Conservation (phyloP, 805 yeast genomes). For the Ogataea neopini region DNA sequence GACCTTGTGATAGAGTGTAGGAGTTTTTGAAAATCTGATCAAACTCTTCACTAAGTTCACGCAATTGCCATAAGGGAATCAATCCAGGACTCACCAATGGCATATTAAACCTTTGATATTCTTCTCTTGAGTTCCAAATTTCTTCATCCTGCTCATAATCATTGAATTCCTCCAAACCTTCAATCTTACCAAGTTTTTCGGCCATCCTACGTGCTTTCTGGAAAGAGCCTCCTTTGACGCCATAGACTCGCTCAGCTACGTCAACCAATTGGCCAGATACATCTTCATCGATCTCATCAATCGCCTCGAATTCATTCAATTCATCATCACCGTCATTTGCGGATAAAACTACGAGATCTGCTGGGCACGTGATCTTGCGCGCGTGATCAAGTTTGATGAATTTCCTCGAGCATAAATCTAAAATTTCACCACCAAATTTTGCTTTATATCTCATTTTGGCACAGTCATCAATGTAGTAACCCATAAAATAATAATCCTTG, state of each 20-base stretch:
- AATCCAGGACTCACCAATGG: slow-evolving; percentile 53
- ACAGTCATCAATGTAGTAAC: slow-evolving; percentile 79
- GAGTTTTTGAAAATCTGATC: slow-evolving; percentile 8
- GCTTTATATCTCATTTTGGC: slow-evolving; percentile 80
- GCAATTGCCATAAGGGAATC: slow-evolving; percentile 47
- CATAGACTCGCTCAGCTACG: slow-evolving; percentile 42
- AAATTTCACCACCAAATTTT: slow-evolving; percentile 72
- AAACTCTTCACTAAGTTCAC: slow-evolving; percentile 36
- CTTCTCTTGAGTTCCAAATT: slow-evolving; percentile 14
- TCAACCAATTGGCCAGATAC: slow-evolving; percentile 7
- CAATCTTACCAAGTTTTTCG: slow-evolving; percentile 1
- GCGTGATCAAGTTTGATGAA: slow-evolving; percentile 42
- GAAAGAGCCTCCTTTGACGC: slow-evolving; percentile 35
- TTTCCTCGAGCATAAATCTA: slow-evolving; percentile 53
- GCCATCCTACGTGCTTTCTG: slow-evolving; percentile 12
- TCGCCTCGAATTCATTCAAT: slow-evolving; percentile 5
- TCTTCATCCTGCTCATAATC: slow-evolving; percentile 18
- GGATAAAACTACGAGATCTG: slow-evolving; percentile 20
- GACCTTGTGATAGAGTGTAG: slow-evolving; percentile 5
- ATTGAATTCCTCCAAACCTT: slow-evolving; percentile 14
- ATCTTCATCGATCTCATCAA: slow-evolving; percentile 3
- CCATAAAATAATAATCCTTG: slow-evolving; percentile 68
- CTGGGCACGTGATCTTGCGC: slow-evolving; percentile 29
- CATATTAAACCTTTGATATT: slow-evolving; percentile 26
- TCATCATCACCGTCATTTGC: slow-evolving; percentile 7